Evolutionary conservation across 495 filamentous ascomycete species (phyloP), one percentile per base, ranked within the genome.

Genomic region (Daldinia grandis): DNA sequence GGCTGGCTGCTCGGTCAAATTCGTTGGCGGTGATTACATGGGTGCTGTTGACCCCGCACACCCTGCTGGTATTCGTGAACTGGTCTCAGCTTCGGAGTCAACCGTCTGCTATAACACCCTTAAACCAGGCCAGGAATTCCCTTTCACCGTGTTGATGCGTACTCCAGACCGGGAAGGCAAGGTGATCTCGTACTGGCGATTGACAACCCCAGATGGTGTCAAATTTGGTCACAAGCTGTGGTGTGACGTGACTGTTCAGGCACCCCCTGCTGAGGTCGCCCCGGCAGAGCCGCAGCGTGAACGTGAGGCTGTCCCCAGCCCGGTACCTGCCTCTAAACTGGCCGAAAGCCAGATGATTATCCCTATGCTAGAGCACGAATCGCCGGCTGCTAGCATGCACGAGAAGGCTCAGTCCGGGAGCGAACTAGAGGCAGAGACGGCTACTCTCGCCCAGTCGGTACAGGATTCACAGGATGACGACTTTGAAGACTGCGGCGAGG

Each of bases 341-440:
- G 72, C 76, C 30, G 78, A 85, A 57, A 91, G 90, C 78, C 86
- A 90, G 62, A 97, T 98, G 93, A 93, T 98, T 74, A 98, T 99
- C 88, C 96, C 96, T 66, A 95, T 91, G 80, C 87, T 99, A 19
- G 93, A 95, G 66, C 97, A 97, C 80, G 95, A 98, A 79, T 96
- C 93, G 17, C 95, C 95, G 4, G 85, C 87, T 37, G 83, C 89
- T 12, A 97, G 93, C 79, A 87, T 91, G 40, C 89, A 96, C 72
- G 86, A 91, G 76, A 84, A 84, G 49, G 74, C 70, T 33, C 66
- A 72, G 12, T 62, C 72, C n/a, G 66, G 77, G 54, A 47, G 68
- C 30, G 76, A 73, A 58, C 35, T 77, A 9, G 71, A 78, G 35
- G 59, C 64, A 0, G 70, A 74, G n/a, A 59, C 69, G 14, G 64